Base-by-base conservation (phyloP, 352 stramenopile genomes). In the Phytophthora cryptogea region DNA sequence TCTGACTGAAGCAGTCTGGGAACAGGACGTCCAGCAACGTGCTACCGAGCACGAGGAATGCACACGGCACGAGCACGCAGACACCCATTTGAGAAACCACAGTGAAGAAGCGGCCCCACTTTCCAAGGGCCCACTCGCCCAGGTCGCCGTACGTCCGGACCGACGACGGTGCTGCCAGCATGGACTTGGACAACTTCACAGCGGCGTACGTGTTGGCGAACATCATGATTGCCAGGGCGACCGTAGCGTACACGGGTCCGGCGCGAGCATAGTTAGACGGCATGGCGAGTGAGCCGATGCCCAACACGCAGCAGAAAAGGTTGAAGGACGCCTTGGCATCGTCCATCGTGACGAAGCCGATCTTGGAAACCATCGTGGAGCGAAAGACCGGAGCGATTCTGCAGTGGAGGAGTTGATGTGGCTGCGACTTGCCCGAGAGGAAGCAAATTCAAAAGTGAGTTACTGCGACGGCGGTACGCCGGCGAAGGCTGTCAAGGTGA, bases 251-350 rank as follows among this genome's bases (percentile, higher is more conserved):
- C 1, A 64, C 8, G 23, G 39, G 56, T 23, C 56, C 47, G 9
- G 56, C 47, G 4, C 56, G 56, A 9, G 56, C 56, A 13, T 35
- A 64, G 39, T 64, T 64, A 39, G 56, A 64, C 16, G 56, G 39
- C 56, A 64, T 64, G n/a, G 28, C 56, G 13, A 64, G 56, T 7
- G 56, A 64, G 14, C 56, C 56, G 16, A 64, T 64, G 26, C 56
- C 47, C 5, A 64, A 16, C n/a, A 64, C 56, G 32, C 39, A 53
- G 23, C 56, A 64, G 37, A 64, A 64, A 11, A 59, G 47, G 32
- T 58, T 59, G 56, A 64, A 59, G 6, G 47, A 51, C 1, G 47
- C 33, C 23, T 59, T 64, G 16, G 47, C 39, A 11, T 54, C 44
- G 23, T 54, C 54, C 32, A 42, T 61, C 16, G 42, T 61, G 26